phyloP scores from a whole-genome alignment of 208 protist species.

The Leishmania mexicana region DNA sequence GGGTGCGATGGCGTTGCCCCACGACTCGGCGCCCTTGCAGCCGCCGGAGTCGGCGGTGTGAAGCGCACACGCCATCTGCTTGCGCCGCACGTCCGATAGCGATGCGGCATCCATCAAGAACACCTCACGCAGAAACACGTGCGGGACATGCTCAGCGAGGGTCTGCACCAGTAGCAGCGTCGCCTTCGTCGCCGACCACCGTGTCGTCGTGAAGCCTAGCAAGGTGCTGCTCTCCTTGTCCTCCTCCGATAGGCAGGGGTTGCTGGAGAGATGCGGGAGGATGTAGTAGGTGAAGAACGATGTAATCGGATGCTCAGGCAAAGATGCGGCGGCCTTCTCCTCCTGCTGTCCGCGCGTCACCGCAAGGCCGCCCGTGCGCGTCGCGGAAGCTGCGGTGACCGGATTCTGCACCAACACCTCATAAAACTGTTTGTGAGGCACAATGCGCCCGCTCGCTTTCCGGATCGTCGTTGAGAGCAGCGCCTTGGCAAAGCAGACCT shows the following conservation, averaged over 20 bases:
- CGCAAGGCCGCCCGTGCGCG: constrained; percentile 1
- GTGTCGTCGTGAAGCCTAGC: constrained; percentile 34
- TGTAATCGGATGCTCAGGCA: constrained; percentile 19
- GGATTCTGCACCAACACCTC: constrained; percentile 18
- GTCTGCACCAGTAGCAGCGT: constrained; percentile 58
- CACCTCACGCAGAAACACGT: constrained; percentile 54
- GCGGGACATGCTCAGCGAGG: constrained; percentile 45
- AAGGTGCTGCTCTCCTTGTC: constrained; percentile 32
- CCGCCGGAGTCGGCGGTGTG: background rate
- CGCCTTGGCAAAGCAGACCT: constrained; percentile 39
- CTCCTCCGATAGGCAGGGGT: constrained; percentile 41
- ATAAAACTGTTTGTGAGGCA: constrained; percentile 21
- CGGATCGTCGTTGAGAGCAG: constrained; percentile 47
- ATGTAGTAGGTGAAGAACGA: constrained; percentile 60
- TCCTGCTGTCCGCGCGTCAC: constrained; percentile 19
- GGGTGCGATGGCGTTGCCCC: constrained; percentile 25
- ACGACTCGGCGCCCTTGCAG: constrained; percentile 1
- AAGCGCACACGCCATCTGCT: constrained; percentile 1
- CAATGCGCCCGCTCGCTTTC: constrained; percentile 29
- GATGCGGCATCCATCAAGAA: constrained; percentile 32
- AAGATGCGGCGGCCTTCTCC: constrained; percentile 18
- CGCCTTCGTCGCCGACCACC: constrained; percentile 56
- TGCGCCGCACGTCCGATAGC: constrained; percentile 18
- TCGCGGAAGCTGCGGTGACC: constrained; percentile 6
- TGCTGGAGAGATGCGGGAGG: constrained; percentile 42